Evolutionary conservation across 2,329 filamentous ascomycete genomes (phyloP).

Genomic region (Penicillium sp.): DNA sequence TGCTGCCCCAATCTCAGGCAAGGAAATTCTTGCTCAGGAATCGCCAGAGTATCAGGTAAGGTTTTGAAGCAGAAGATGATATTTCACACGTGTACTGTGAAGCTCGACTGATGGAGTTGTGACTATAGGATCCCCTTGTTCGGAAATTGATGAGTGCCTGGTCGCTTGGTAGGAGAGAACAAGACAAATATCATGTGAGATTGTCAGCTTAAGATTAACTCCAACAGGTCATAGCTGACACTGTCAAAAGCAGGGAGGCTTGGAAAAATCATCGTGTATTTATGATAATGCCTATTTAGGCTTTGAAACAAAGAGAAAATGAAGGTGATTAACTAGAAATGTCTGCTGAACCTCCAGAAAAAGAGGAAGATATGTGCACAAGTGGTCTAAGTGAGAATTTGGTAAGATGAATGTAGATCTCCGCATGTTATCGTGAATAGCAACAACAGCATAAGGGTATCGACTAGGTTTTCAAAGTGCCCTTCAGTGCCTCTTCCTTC

Average conservation of each 20-base stretch:
- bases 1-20: not conserved
- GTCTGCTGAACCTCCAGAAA: not conserved
- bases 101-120: not conserved
- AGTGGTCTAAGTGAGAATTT: too few relatives aligned
- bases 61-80: not conserved
- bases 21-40: not conserved
- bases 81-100: not conserved
- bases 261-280: not conserved
- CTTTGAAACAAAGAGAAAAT: not conserved
- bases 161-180: not conserved
- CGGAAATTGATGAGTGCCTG: not conserved
- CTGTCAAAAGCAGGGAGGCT: not conserved
- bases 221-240: not conserved
- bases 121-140: not conserved
- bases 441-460: too few relatives aligned
- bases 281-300: slow-evolving; percentile 2
- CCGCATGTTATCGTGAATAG: too few relatives aligned
- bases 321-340: not conserved
- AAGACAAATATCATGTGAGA: not conserved
- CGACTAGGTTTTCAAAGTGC: not conserved
- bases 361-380: not conserved
- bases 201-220: not conserved
- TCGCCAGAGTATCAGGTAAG: not conserved
- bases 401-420: too few relatives aligned
- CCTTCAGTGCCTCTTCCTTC: not conserved